These are phyloP conservation scores for Diaporthe sp. DNA, from an alignment of 2,329 filamentous ascomycete species.

Conservation along the genomic window DNA sequence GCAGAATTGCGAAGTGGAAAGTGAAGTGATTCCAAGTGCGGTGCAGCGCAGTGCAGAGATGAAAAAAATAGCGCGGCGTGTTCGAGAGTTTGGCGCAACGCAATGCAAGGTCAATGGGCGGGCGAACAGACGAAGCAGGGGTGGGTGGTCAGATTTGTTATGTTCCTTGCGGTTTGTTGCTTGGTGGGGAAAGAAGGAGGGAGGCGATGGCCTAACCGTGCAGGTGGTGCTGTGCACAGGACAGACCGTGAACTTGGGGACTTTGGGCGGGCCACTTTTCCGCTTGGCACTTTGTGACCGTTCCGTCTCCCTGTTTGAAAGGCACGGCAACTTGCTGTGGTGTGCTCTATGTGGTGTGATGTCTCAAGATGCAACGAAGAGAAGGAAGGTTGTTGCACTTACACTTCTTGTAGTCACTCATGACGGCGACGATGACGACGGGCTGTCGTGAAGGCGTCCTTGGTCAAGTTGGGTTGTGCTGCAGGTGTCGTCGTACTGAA, in stretches of 20 bases:
- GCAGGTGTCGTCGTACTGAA: conserved; percentile 12
- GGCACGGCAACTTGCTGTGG: not conserved
- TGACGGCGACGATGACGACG: conserved; percentile 15
- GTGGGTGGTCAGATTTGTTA: conserved; percentile 31
- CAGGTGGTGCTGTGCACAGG: conserved; percentile 15
- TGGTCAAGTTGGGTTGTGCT: not conserved
- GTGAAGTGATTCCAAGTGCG: not conserved
- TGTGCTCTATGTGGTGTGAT: not conserved
- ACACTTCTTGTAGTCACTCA: conserved; percentile 30
- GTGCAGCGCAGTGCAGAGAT: not conserved
- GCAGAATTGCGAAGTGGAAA: conserved; percentile 9
- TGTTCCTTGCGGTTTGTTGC: conserved; percentile 1
- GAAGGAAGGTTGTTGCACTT: not conserved
- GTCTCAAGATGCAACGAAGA: not conserved
- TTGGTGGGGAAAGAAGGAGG: conserved; percentile 16
- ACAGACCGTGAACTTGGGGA: not conserved
- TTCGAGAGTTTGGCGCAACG: conserved; percentile 18
- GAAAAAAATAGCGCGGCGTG: conserved; percentile 22
- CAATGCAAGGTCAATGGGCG: conserved; percentile 9
- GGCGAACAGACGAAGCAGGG: conserved; percentile 1
- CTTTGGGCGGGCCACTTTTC: conserved; percentile 6
- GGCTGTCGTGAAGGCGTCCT: not conserved
- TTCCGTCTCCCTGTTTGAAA: not conserved
- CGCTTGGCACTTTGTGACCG: conserved; percentile 13
- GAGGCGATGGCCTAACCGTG: conserved; percentile 13